Base-by-base conservation (phyloP, 2,329 filamentous ascomycete genomes). In the Fusarium sp. region DNA sequence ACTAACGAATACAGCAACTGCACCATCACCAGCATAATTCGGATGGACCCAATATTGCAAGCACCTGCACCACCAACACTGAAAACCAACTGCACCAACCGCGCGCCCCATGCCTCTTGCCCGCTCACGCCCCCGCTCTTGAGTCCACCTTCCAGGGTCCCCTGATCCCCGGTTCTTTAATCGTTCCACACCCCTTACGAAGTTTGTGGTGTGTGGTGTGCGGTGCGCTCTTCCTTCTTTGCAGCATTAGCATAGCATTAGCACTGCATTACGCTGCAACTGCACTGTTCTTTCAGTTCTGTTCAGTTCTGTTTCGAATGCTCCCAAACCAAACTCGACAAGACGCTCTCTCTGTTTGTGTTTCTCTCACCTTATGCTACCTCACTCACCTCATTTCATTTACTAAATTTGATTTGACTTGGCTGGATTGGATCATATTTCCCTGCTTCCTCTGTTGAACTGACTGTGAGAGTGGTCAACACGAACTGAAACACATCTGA, bases 21-120 rank as follows among this genome's bases (percentile, higher is more conserved):
- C 49, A 61, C 24, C 26, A 60, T 33, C 39, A 45, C 39, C 40
- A 45, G 17, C 54, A 57, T 19, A 32, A 14, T 13, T 13, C 13
- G 13, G 26, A 26, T 26, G 26, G 26, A 26, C 26, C 26, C 37
- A 53, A 24, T 17, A 49, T 24, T 24, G 24, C 32, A 6, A 50
- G 26, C 26, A 26, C 26, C 26, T 26, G 19, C 17, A 51, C 46
- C 52, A 57, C 50, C 45, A 47, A 53, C 49, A 52, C 35, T 37
- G 22, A 44, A 28, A 51, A 40, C 53, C 24, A 55, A 37, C 63
- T 65, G 49, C 61, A 69, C 62, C 67, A 69, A 69, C 67, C 66
- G 67, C 67, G 67, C 67, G 65, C 65, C 65, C 65, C 65, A 37
- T 46, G 67, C 67, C 54, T 44, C 66, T 64, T 54, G 67, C 62